Percentiles rank a stretch among this genome's conserved stretches.
phyloP scores from a whole-genome alignment of 1,139 yeast genomes.

The Candida pseudocylindracea region DNA sequence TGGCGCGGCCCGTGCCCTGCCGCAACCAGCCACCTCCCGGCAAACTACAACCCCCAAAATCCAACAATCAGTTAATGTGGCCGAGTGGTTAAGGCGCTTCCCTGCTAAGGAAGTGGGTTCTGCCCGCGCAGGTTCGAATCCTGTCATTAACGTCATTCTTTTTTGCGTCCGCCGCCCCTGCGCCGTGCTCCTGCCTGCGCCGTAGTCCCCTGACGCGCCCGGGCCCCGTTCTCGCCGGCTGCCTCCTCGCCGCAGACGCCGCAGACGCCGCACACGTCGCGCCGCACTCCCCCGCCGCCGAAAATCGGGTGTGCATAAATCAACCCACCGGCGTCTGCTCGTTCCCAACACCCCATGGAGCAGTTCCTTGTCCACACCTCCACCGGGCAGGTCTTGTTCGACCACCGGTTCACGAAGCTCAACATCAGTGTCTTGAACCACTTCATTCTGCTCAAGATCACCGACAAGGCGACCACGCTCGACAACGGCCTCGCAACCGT shows the following conservation, averaged over 20 bases:
- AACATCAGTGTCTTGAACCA: too few species aligned
- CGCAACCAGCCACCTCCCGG: too few species aligned
- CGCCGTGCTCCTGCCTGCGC: conserved; percentile 17
- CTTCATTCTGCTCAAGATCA: too few species aligned
- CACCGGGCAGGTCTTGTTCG: too few species aligned
- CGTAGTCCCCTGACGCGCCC: conserved; percentile 15
- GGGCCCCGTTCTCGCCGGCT: conserved; percentile 17
- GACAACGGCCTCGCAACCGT: background rate
- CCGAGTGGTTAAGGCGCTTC: conserved; percentile 84
- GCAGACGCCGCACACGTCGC: conserved; percentile 14
- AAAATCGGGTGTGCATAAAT: conserved; percentile 15
- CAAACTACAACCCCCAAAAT: too few species aligned
- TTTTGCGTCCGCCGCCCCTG: conserved; percentile 13
- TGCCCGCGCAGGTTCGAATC: conserved; percentile 82
- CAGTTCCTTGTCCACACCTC: too few species aligned
- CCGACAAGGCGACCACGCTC: background rate
- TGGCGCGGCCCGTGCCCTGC: too few species aligned
- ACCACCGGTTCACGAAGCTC: too few species aligned
- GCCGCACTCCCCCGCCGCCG: conserved; percentile 8
- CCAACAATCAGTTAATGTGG: conserved; percentile 24
- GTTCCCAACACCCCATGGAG: too few species aligned
- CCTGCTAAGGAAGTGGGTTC: conserved; percentile 76
- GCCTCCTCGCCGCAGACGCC: conserved; percentile 15
- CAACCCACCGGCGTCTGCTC: conserved; percentile 9
- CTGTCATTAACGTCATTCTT: conserved; percentile 54